A percentile compares a stretch with the other conserved stretches of the same genome.
phyloP scores from a whole-genome alignment of 2,329 filamentous ascomycete species.

The Rhinocladiella mackenziei region DNA sequence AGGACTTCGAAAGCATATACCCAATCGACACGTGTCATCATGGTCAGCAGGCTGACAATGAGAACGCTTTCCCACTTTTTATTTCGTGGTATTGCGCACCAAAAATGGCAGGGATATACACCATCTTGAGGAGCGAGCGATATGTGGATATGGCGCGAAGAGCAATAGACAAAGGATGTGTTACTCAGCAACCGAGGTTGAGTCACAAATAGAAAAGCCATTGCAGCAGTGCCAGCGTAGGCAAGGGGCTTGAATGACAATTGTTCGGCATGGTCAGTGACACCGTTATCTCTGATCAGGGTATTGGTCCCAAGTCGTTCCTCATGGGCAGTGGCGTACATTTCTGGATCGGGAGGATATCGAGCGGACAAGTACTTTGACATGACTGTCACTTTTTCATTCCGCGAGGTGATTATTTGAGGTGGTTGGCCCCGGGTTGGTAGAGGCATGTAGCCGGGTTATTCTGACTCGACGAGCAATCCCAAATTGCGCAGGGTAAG shows the following conservation, averaged over 20 bases:
- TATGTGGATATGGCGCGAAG: conserved; percentile 6
- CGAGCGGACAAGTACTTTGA: no score
- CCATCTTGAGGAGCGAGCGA: conserved; percentile 2
- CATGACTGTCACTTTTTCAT: no score
- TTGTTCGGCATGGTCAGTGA: neutral
- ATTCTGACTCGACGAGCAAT: no score
- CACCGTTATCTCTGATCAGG: neutral
- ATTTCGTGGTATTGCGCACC: neutral
- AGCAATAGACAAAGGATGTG: conserved; percentile 4
- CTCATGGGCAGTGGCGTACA: no score
- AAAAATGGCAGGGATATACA: conserved; percentile 5
- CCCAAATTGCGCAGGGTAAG: no score
- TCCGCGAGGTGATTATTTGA: no score
- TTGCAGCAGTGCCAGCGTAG: neutral
- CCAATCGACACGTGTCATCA: neutral
- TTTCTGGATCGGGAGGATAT: no score
- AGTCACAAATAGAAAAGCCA: neutral
- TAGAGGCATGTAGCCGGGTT: no score
- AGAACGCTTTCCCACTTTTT: conserved; percentile 3
- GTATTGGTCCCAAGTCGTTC: no score
- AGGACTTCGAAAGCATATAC: neutral
- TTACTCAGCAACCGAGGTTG: conserved; percentile 1
- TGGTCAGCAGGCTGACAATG: neutral
- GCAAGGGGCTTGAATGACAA: neutral
- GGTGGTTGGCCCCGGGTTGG: no score